Evolutionary conservation across 1,139 yeast genomes (phyloP), one percentile per base, ranked within the genome.

Genomic region (Hansenula sp.): DNA sequence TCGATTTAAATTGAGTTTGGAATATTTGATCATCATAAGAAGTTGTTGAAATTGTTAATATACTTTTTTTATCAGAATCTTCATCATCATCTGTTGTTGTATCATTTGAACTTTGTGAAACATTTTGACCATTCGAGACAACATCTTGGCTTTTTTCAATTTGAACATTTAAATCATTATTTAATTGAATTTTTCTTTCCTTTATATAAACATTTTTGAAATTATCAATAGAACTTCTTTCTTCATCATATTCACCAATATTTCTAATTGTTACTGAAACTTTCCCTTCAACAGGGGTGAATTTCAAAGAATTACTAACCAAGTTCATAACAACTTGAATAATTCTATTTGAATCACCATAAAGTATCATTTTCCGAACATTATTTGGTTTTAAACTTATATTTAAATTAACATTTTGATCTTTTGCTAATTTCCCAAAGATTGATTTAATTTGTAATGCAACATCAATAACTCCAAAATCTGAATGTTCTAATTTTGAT

Each of bases 281-380:
- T 15, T 77, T 73, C 2, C 97, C 97, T 50, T 88, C 89, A 17
- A 79, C 82, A 0, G 96, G 96, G 0, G 97, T 90, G 57, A 91
- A 91, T 58, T 91, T 91, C 51, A 91, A 67, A 0, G 96, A 84
- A 61, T 89, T 91, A 13, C 95, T 85, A 3, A 90, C 90, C 46
- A 91, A 67, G 55, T 91, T 91, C 86, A 88, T 84, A 11, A 90
- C 81, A 42, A 91, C 81, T 63, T 91, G 98, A 44, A 86, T 79
- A 38, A 91, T 84, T 59, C 97, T 72, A 61, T 87, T 87, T 4
- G 91, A 79, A 63, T 93, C 98, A 8, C 96, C 97, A 62, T 74
- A 79, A 5, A 91, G 63, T 7, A 86, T 74, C 70, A 85, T 74
- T 60, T 77, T 73, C 55, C 88, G 66, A 48, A 79, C 59, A 3